Percentiles rank a stretch among this genome's conserved stretches.
These are phyloP conservation scores for Nicotiana tomentosiformis DNA, from an alignment of 257 asterid species.

Conservation along the genomic window DNA sequence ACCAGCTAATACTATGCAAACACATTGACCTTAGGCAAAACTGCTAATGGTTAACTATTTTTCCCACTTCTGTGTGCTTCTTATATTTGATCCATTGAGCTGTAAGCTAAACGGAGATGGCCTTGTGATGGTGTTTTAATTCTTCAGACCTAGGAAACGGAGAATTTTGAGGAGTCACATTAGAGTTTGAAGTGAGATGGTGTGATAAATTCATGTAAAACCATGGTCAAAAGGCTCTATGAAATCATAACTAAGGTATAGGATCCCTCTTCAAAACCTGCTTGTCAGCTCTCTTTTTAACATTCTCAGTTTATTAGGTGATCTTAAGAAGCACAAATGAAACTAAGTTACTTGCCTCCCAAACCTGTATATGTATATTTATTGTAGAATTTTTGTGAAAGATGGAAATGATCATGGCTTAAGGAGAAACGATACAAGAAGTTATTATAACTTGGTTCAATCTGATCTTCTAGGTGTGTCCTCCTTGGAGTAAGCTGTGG, in stretches of 20 bases:
- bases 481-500: constrained; percentile 88
- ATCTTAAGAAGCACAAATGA: neutral
- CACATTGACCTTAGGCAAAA: neutral
- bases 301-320: neutral
- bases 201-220: neutral
- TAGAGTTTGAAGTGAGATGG: neutral
- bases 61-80: neutral
- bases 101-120: neutral
- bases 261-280: neutral
- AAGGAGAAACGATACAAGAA: neutral
- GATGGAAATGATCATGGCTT: neutral
- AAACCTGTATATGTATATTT: neutral
- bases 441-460: neutral
- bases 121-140: neutral
- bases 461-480: constrained; percentile 53
- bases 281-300: neutral
- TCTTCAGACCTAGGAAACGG: neutral
- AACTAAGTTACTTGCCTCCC: neutral
- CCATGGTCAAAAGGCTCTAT: neutral
- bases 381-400: no score
- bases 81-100: neutral
- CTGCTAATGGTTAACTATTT: neutral
- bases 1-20: neutral
- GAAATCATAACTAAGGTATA: neutral
- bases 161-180: neutral